Evolutionary conservation across 148 eudicot species (phyloP), one percentile per base, ranked within the genome.

Genomic region (Nepenthes mirabilis): DNA sequence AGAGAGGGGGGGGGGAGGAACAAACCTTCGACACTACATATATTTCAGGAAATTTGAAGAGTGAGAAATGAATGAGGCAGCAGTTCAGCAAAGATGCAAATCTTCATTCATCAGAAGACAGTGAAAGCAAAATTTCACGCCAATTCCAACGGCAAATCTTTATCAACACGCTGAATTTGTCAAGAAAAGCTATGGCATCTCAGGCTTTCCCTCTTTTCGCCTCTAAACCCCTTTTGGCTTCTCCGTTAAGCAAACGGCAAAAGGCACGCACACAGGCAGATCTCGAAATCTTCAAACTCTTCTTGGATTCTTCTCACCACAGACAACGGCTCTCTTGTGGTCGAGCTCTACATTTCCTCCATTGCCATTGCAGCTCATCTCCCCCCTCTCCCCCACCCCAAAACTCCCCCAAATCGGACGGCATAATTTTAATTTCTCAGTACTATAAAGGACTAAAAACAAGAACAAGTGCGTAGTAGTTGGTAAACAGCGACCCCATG

Each of bases 211-310:
- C 11, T 50, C 14, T n/a, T 50, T 11, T 32, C 32, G 11, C 55
- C n/a, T n/a, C 23, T 11, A 52, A 14, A 11, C n/a, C n/a, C 14
- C 32, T 52, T 52, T 52, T 50, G 52, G 51, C 69, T 63, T 75
- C 57, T 58, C 59, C 72, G 75, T 75, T 51, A 71, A 71, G 75
- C 47, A 5, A 60, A 75, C 73, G 79, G 75, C 65, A 75, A 43
- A 35, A 50, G 37, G 12, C 57, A 4, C 12, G 6, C 14, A 36
- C 40, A 58, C 34, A 50, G 63, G 36, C 71, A 67, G 79, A 75
- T 75, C 75, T 75, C 79, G 65, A 69, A 13, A 13, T 13, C 12
- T 40, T 34, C 48, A 10, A 14, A 40, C 49, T 62, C 64, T 43
- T 63, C 34, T 58, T 45, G 12, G 32, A 7, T 37, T 63, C 36